phyloP scores from a whole-genome alignment of 805 yeast species.

The Wickerhamomyces hampshirensis region DNA sequence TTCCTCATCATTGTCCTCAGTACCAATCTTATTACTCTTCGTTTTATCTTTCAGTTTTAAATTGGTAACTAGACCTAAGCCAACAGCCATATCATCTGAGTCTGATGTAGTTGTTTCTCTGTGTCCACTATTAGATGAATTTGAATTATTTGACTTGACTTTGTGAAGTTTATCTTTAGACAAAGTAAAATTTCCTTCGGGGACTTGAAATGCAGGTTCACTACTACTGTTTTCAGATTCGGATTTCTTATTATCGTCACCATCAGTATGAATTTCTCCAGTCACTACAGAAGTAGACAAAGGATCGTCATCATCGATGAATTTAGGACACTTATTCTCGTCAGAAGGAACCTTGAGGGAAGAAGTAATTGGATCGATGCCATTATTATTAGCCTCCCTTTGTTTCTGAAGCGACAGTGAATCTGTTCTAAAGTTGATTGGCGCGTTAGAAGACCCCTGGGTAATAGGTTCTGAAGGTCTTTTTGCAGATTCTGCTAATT shows the following conservation, averaged over 20 bases:
- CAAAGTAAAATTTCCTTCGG: conserved; percentile 20
- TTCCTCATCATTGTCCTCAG: conserved; percentile 20
- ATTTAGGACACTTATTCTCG: no score
- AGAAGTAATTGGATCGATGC: conserved; percentile 20
- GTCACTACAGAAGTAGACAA: conserved; percentile 8
- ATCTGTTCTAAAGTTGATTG: conserved; percentile 17
- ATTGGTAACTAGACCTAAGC: conserved; percentile 20
- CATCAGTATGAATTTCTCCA: conserved; percentile 4
- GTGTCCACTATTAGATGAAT: conserved; percentile 16
- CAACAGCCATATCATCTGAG: conserved; percentile 24
- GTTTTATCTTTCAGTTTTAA: conserved; percentile 19
- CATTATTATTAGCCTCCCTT: conserved; percentile 9
- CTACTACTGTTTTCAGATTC: conserved; percentile 13
- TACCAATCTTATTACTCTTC: conserved; percentile 16
- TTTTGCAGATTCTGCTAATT: conserved; percentile 4
- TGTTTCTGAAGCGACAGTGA: conserved; percentile 13
- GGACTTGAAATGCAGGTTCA: conserved; percentile 14
- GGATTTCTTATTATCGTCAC: conserved; percentile 4
- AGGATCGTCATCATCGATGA: conserved; percentile 19
- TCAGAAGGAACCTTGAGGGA: conserved; percentile 1
- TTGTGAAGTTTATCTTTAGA: conserved; percentile 4
- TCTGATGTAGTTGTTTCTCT: conserved; percentile 21
- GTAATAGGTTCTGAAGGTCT: conserved; percentile 4
- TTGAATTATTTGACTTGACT: conserved; percentile 7
- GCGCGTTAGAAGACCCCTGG: conserved; percentile 3